Evolutionary conservation across 768 basidiomycete genomes (phyloP).

Genomic region (Aureoboletus auriporus): DNA sequence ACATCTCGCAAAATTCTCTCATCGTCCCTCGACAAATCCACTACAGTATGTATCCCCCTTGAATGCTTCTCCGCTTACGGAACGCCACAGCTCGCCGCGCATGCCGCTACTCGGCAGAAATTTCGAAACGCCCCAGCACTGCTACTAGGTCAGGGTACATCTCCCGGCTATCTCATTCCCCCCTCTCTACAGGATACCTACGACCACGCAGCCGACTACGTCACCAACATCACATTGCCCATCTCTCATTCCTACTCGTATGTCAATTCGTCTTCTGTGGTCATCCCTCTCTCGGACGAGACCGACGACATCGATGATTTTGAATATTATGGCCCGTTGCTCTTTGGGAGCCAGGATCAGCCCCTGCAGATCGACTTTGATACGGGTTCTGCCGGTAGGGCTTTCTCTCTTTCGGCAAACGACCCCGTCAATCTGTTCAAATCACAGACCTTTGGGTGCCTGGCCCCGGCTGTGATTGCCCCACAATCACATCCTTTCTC

Average conservation of each 20-base stretch:
- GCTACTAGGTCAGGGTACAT: conserved; percentile 6
- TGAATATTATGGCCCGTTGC: conserved; percentile 42
- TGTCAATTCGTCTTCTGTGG: background rate
- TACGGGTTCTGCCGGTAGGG: conserved; percentile 47
- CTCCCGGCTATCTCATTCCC: conserved; percentile 8
- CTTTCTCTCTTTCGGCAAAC: background rate
- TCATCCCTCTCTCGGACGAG: conserved; percentile 36
- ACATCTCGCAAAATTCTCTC: background rate
- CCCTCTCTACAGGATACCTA: conserved; percentile 11
- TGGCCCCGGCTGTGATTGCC: conserved; percentile 36
- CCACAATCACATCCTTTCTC: conserved; percentile 34
- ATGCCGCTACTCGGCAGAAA: conserved; percentile 10
- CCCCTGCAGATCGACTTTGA: conserved; percentile 56
- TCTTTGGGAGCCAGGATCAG: conserved; percentile 55
- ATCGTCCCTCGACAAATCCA: background rate
- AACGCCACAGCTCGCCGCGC: conserved; percentile 11
- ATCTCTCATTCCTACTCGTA: background rate
- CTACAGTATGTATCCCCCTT: conserved; percentile 7
- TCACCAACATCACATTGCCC: conserved; percentile 7
- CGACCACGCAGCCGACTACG: conserved; percentile 19
- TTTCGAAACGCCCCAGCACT: conserved; percentile 16
- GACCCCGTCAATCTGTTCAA: no score
- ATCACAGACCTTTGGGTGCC: conserved; percentile 58
- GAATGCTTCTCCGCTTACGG: background rate
- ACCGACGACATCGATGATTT: conserved; percentile 37